Evolutionary conservation across 2,329 filamentous ascomycete genomes (phyloP).

Genomic region (Penicillium sp.): DNA sequence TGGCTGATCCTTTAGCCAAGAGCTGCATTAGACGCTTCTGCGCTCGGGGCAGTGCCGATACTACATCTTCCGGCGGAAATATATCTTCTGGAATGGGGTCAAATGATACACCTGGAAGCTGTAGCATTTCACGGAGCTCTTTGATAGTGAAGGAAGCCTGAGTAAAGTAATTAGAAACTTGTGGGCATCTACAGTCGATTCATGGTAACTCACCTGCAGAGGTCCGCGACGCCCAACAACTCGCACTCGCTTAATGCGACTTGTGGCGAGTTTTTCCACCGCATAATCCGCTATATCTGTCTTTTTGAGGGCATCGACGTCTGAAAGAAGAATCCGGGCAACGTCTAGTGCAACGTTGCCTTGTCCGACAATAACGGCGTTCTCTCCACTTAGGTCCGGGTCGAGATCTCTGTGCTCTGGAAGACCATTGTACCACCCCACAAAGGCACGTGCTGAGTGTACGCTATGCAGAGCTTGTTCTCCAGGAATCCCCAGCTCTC

Average conservation of each 20-base stretch:
- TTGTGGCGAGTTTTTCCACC: constrained; percentile 68
- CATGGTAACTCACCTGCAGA: constrained; percentile 63
- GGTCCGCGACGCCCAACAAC: constrained; percentile 89
- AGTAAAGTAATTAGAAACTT: constrained; percentile 1
- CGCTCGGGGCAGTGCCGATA: constrained; percentile 70
- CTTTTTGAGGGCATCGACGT: constrained; percentile 68
- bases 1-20: constrained; percentile 69
- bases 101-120: constrained; percentile 70
- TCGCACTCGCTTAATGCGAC: constrained; percentile 73
- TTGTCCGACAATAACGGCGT: constrained; percentile 86
- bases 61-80: constrained; percentile 60
- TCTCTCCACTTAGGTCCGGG: constrained; percentile 75
- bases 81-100: constrained; percentile 65
- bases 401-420: constrained; percentile 73
- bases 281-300: constrained; percentile 91
- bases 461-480: constrained; percentile 68
- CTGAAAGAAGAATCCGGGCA: constrained; percentile 78
- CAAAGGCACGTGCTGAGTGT: constrained; percentile 86
- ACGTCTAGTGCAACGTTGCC: constrained; percentile 96
- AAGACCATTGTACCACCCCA: constrained; percentile 97
- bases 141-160: constrained; percentile 94
- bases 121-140: constrained; percentile 84
- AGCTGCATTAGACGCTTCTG: constrained; percentile 77
- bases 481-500: constrained; percentile 73
- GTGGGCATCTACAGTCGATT: constrained; percentile 1